Evolutionary conservation across 306 rosid genomes (phyloP), one percentile per base, ranked within the genome.

Genomic region (Lathyrus tuberosus): DNA sequence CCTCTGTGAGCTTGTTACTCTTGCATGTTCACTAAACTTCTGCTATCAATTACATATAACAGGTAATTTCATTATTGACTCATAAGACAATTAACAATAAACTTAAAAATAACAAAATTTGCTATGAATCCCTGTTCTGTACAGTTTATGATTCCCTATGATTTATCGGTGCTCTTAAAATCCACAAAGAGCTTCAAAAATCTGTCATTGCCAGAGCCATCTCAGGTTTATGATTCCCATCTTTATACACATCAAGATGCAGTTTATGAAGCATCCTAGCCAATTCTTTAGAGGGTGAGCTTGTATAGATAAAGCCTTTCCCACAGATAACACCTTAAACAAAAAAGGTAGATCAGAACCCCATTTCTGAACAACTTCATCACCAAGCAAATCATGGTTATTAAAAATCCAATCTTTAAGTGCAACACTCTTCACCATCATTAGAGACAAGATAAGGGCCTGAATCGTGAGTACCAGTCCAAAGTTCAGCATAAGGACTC

Each of bases 161-260:
- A 22, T 22, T 22, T 22, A 22, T 22, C 2, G 24, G 24, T 22
- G 24, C 24, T 22, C 24, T 22, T 22, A 22, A 22, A 22, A 91
- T 13, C 97, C 99, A 74, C 97, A 91, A 15, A 94, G 89, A 68
- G 97, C 99, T 81, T 91, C 83, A 67, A 91, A 91, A 94, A 46
- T 83, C 44, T 3, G 96, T 94, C 24, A 89, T 62, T 28, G 99
- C 97, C 7, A 90, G 68, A 42, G 97, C 88, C 97, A 94, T 91
- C 84, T 94, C 99, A 2, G 99, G 99, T 83, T 94, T 91, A 78
- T 94, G 99, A 79, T 91, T 94, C 8, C 78, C 92, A 79, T 94
- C 97, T 78, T 89, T 94, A 58, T 91, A 94, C 44, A 83, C 8
- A 75, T 76, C 72, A 24, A 97, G 99, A 8, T 51, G 86, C 71